These are phyloP conservation scores for Artemisia annua DNA, from an alignment of 129 eudicot genomes.

Conservation along the genomic window DNA sequence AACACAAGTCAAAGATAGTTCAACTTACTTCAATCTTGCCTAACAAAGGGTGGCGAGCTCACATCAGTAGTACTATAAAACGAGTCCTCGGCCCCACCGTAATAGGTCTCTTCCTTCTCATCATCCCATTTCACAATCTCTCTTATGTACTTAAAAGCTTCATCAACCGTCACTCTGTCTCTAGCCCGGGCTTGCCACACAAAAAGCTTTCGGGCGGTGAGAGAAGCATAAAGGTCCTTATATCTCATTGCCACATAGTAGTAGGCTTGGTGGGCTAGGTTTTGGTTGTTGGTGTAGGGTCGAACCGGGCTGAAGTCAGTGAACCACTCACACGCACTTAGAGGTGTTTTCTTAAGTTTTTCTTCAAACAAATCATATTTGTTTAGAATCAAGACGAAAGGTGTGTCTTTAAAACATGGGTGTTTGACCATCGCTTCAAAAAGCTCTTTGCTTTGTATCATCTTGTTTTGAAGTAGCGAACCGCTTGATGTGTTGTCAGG, in stretches of 20 bases:
- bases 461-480: slow-evolving; percentile 66
- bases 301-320: slow-evolving; percentile 78
- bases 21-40: slow-evolving; percentile 45
- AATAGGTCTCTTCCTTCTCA: slow-evolving; percentile 70
- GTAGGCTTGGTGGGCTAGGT: slow-evolving; percentile 92
- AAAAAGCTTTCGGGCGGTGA: slow-evolving; percentile 75
- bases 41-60: slow-evolving; percentile 73
- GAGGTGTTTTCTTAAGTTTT: slow-evolving; percentile 54
- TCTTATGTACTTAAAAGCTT: slow-evolving; percentile 83
- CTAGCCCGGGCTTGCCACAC: slow-evolving; percentile 93
- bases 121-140: slow-evolving; percentile 98
- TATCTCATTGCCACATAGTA: slow-evolving; percentile 92
- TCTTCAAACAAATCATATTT: slow-evolving; percentile 96
- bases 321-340: slow-evolving; percentile 91
- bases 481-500: slow-evolving; percentile 60
- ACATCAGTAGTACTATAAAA: slow-evolving; percentile 94
- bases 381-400: slow-evolving; percentile 81
- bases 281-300: slow-evolving; percentile 71
- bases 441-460: slow-evolving; percentile 88
- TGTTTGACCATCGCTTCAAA: slow-evolving; percentile 77
- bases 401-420: slow-evolving; percentile 94
- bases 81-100: slow-evolving; percentile 66
- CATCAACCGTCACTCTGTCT: slow-evolving; percentile 81
- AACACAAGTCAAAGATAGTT: slow-evolving; percentile 20
- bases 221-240: slow-evolving; percentile 76